Percentiles rank a stretch among this genome's conserved stretches.
phyloP scores from a whole-genome alignment of 257 asterid genomes.

The Rehmannia glutinosa region DNA sequence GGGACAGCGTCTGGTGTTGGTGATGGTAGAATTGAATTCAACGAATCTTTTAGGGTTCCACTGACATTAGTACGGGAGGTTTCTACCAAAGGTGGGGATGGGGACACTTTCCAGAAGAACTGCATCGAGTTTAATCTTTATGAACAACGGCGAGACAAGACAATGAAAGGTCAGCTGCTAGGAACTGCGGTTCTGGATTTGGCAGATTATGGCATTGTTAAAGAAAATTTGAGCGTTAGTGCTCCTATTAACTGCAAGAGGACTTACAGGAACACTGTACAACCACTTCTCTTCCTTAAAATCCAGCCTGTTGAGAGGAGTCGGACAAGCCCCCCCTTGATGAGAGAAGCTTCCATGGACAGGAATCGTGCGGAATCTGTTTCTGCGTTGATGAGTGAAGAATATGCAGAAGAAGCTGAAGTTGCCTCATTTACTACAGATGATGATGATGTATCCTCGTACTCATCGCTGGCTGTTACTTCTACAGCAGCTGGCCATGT shows the following conservation, averaged over 20 bases:
- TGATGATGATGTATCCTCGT: slow-evolving; percentile 63
- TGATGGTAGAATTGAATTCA: slow-evolving; percentile 67
- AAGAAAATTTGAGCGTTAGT: slow-evolving; percentile 40
- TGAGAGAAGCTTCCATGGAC: slow-evolving; percentile 49
- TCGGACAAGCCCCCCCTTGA: slow-evolving; percentile 35
- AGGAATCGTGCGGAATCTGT: slow-evolving; percentile 42
- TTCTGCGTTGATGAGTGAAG: slow-evolving; percentile 59
- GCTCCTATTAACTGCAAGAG: slow-evolving; percentile 63
- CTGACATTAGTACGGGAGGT: slow-evolving; percentile 45
- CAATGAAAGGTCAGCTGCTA: slow-evolving; percentile 61
- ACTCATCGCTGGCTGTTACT: slow-evolving; percentile 53
- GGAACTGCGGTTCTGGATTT: slow-evolving; percentile 75
- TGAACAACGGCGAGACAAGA: slow-evolving; percentile 63
- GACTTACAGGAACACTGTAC: slow-evolving; percentile 59
- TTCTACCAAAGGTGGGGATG: slow-evolving; percentile 38
- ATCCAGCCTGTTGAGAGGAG: slow-evolving; percentile 48
- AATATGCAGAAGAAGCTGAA: slow-evolving; percentile 78
- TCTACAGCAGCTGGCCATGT: slow-evolving; percentile 52
- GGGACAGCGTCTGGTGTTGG: too few relatives aligned
- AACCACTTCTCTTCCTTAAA: slow-evolving; percentile 53
- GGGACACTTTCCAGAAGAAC: slow-evolving; percentile 62
- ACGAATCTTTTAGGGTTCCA: slow-evolving; percentile 64
- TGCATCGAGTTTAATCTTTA: slow-evolving; percentile 65
- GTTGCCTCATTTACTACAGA: slow-evolving; percentile 50
- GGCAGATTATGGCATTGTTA: slow-evolving; percentile 55